Evolutionary conservation across 1,284 basidiomycete genomes (phyloP), one percentile per base, ranked within the genome.

Genomic region (Heimioporus punctisporus): DNA sequence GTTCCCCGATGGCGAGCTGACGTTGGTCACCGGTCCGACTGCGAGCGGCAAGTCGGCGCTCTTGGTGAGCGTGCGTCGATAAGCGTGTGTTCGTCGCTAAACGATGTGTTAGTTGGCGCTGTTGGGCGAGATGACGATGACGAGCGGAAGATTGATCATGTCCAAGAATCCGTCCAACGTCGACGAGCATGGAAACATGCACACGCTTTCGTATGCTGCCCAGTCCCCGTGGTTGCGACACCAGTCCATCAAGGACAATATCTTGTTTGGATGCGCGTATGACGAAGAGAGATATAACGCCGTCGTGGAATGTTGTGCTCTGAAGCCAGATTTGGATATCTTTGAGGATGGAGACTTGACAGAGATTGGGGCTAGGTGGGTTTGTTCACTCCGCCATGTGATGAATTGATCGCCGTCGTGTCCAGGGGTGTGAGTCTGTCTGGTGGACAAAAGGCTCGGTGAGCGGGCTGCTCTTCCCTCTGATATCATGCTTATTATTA

Each of bases 11-110:
- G 81, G 84, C 12, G 74, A 80, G 59, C 59, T 87, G 40, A 78
- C 78, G 10, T 66, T 86, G 19, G 66, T 87, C 55, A 81, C 80
- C 4, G 83, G 82, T 6, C 83, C 86, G 0, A 88, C 87, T 0
- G 88, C 86, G 1, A 81, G 82, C 30, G 88, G 88, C n/a, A 91
- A 91, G 72, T 84, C 85, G 21, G 70, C 69, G 9, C 43, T 69
- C 19, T 50, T 72, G 45, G 68, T 72, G 26, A 55, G 69, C 15
- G 6, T 11, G 48, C 51, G 11, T 48, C n/a, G n/a, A n/a, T n/a
- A 27, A 55, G 69, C 15, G 6, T 11, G 48, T 51, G 11, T 48
- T 31, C 6, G 17, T 14, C 28, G 30, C 15, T 24, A n/a, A 19
- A 6, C 27, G n/a, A n/a, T n/a, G 2, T 42, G 4, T 11, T 44